These are phyloP conservation scores for Phaffomyces opuntiae DNA, from an alignment of 805 yeast species.

Conservation along the genomic window DNA sequence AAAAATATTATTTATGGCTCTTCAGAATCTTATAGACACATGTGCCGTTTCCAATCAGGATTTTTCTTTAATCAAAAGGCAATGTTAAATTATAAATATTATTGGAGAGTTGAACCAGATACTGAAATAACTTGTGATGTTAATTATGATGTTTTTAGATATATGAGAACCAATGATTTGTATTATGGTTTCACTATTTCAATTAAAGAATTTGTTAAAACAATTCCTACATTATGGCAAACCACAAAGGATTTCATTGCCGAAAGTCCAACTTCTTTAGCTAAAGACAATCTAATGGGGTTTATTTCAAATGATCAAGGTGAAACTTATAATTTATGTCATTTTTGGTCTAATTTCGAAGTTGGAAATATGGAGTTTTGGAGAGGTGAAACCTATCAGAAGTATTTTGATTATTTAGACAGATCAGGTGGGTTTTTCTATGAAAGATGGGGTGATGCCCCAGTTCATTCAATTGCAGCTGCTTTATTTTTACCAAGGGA, in stretches of 20 bases:
- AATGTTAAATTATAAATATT: constrained; percentile 71
- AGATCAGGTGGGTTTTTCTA: constrained; percentile 71
- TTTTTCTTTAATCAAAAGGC: constrained; percentile 78
- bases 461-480: constrained; percentile 85
- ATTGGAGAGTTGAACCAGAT: constrained; percentile 94
- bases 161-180: constrained; percentile 71
- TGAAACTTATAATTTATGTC: constrained; percentile 63
- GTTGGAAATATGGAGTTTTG: constrained; percentile 67
- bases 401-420: constrained; percentile 60
- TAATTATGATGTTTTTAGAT: constrained; percentile 74
- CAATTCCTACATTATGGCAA: constrained; percentile 76
- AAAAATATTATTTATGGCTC: constrained; percentile 63
- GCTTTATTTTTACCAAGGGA: constrained; percentile 65
- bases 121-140: constrained; percentile 77
- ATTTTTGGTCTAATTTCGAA: constrained; percentile 79
- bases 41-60: constrained; percentile 91
- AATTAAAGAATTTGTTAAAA: constrained; percentile 63
- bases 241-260: constrained; percentile 55
- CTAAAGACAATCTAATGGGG: constrained; percentile 47
- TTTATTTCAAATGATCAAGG: constrained; percentile 62
- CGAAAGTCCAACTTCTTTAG: constrained; percentile 39
- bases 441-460: constrained; percentile 94
- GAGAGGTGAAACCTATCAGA: constrained; percentile 49
- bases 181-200: constrained; percentile 75
- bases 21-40: constrained; percentile 70